Conservation (phyloP, 73 alveolate genomes). For the Paramecium biaurelia region DNA sequence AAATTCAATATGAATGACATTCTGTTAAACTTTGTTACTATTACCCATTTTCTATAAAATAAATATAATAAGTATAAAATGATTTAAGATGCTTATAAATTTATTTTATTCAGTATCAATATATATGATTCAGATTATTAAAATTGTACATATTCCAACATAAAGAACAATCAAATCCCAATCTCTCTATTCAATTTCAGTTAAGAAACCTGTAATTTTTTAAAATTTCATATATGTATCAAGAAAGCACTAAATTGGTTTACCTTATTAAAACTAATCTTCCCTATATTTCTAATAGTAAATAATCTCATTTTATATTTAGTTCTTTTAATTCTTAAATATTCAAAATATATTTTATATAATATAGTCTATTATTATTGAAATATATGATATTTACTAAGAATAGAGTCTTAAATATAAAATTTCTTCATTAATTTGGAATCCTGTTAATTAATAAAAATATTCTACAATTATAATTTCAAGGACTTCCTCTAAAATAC, state of each 20-base stretch:
- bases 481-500: no score
- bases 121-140: constrained; percentile 67
- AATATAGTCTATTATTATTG: no score
- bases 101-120: neutral
- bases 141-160: constrained; percentile 90
- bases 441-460: no score
- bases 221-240: constrained; percentile 74
- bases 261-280: constrained; percentile 79
- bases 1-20: neutral
- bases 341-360: no score
- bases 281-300: constrained; percentile 82
- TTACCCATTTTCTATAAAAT: neutral
- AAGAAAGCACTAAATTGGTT: constrained; percentile 73
- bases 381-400: no score
- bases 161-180: no score
- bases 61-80: neutral
- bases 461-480: no score
- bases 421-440: no score
- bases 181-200: constrained; percentile 91
- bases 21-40: neutral
- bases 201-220: constrained; percentile 65
- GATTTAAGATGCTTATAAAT: neutral
- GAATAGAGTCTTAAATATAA: no score
- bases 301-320: constrained; percentile 64
- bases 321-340: no score